A percentile compares a stretch with the other conserved stretches of the same genome.
These are phyloP conservation scores for Penicillium sp. DNA, from an alignment of 2,329 filamentous ascomycete genomes.

Conservation along the genomic window DNA sequence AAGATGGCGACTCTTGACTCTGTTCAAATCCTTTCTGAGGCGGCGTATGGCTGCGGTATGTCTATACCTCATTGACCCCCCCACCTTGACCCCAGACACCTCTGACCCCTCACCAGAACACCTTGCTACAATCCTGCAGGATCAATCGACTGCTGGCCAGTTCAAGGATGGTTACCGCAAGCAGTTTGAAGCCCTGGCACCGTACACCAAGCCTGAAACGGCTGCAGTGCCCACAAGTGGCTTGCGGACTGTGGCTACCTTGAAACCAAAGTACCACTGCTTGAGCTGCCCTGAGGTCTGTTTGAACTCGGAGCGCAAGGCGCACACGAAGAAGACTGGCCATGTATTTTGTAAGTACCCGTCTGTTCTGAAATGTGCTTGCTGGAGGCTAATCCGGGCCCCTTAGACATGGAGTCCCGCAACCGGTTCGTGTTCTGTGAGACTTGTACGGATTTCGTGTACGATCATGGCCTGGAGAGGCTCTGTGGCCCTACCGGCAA, in stretches of 20 bases:
- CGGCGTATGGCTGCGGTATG: conserved; percentile 52
- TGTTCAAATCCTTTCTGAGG: conserved; percentile 43
- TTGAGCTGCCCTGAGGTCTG: conserved; percentile 45
- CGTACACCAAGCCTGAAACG: conserved; percentile 34
- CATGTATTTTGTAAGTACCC: conserved; percentile 49
- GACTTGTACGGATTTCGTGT: conserved; percentile 49
- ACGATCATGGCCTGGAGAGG: conserved; percentile 49
- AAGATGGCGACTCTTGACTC: conserved; percentile 45
- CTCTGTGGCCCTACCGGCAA: conserved; percentile 35
- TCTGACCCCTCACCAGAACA: conserved; percentile 44
- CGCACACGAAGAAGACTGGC: conserved; percentile 46
- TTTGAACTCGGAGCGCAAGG: conserved; percentile 39
- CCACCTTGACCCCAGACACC: conserved; percentile 10
- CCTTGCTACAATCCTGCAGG: conserved; percentile 43
- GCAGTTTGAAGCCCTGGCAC: conserved; percentile 38
- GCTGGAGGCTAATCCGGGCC: conserved; percentile 17
- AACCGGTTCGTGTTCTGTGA: conserved; percentile 49
- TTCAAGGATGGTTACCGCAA: conserved; percentile 46
- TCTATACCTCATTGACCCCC: conserved; percentile 3
- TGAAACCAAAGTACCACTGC: conserved; percentile 50
- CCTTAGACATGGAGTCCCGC: conserved; percentile 49
- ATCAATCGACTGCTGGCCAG: conserved; percentile 41
- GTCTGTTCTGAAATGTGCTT: neutral
- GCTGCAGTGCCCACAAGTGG: conserved; percentile 29
- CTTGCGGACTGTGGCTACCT: conserved; percentile 33